These are phyloP conservation scores for Exutisphaerella laricina DNA, from an alignment of 2,329 filamentous ascomycete species.

Conservation along the genomic window DNA sequence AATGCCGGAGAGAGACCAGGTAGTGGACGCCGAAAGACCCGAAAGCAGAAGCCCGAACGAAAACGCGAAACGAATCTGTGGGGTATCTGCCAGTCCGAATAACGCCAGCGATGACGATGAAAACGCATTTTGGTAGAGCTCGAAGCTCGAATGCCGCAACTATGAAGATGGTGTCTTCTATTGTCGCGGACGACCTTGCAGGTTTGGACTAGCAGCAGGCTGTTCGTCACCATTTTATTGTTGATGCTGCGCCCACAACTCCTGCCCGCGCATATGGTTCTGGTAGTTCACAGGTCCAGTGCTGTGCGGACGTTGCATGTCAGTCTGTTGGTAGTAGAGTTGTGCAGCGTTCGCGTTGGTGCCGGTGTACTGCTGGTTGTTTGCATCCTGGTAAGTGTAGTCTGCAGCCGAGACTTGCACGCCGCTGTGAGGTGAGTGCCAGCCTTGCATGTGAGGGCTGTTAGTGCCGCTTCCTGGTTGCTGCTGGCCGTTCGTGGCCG, in stretches of 20 bases:
- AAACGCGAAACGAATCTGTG: slow-evolving; percentile 19
- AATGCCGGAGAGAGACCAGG: slow-evolving; percentile 11
- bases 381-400: slow-evolving; percentile 79
- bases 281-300: slow-evolving; percentile 60
- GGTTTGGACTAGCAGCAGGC: too few species aligned
- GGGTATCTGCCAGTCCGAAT: slow-evolving; percentile 26
- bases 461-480: slow-evolving; percentile 68
- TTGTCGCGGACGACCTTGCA: too few species aligned
- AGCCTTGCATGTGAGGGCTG: slow-evolving; percentile 81
- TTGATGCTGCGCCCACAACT: slow-evolving; percentile 48
- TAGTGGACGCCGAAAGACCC: slow-evolving; percentile 12
- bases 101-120: slow-evolving; percentile 18
- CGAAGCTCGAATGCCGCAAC: too few species aligned
- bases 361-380: slow-evolving; percentile 48
- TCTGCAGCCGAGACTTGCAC: slow-evolving; percentile 64
- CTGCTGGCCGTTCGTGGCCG: slow-evolving; percentile 69
- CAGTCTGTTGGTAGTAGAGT: slow-evolving; percentile 67
- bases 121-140: slow-evolving; percentile 18
- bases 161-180: too few species aligned
- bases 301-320: slow-evolving; percentile 66
- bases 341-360: slow-evolving; percentile 55
- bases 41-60: slow-evolving; percentile 17
- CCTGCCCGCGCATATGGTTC: slow-evolving; percentile 52
- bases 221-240: slow-evolving; percentile 11
- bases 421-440: slow-evolving; percentile 77